Conservation (phyloP, 352 stramenopile genomes). For the Phytophthora macrochlamydospora region DNA sequence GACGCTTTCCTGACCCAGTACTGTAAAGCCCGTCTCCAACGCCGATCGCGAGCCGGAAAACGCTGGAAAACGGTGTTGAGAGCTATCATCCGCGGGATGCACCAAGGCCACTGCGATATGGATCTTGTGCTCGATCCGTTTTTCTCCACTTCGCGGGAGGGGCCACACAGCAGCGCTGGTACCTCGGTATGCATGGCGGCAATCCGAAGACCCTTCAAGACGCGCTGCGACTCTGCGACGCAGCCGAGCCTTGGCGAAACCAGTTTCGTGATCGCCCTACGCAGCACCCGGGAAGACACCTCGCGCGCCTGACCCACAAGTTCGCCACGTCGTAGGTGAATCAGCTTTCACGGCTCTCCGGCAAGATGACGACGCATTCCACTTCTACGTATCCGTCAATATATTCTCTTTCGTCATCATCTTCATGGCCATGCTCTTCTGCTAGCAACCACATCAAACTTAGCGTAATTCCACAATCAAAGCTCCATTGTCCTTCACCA, state of each 20-base stretch:
- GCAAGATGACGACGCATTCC: neutral
- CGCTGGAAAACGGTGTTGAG: neutral
- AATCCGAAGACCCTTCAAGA: neutral
- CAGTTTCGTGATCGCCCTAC: neutral
- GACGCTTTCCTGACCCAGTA: neutral
- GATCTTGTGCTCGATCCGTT: conserved; percentile 1
- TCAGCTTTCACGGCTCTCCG: neutral
- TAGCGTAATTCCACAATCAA: no score
- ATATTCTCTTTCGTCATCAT: no score
- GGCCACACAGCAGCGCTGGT: neutral
- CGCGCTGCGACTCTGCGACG: neutral
- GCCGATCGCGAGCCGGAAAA: neutral
- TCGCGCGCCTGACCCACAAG: neutral
- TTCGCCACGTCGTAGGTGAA: neutral
- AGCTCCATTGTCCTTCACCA: no score
- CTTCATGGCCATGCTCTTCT: no score
- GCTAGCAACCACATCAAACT: no score
- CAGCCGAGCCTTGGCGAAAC: neutral
- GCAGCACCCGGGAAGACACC: neutral
- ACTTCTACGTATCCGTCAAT: neutral
- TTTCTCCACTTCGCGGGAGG: neutral
- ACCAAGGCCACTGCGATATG: neutral
- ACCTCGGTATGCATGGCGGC: neutral
- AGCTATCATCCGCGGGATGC: neutral
- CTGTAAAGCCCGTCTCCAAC: neutral